phyloP scores from a whole-genome alignment of 1,284 basidiomycete species.

The Puccinia novopanici region DNA sequence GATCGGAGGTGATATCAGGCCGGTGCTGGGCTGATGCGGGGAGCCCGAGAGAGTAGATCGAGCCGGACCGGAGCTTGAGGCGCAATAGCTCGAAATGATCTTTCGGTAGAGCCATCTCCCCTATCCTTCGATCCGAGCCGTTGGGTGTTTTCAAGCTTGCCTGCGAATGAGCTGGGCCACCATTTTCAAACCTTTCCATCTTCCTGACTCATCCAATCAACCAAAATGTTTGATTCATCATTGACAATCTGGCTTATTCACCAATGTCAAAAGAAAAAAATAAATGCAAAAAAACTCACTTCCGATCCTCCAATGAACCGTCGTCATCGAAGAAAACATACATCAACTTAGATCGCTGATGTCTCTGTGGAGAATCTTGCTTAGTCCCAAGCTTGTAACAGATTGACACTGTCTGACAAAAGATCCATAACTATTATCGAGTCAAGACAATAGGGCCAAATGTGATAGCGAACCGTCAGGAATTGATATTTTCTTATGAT shows the following conservation, averaged over 20 bases:
- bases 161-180: neutral
- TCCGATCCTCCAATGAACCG: neutral
- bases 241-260: neutral
- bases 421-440: constrained; percentile 16
- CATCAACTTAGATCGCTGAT: constrained; percentile 6
- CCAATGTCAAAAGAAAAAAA: neutral
- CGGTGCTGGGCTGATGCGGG: neutral
- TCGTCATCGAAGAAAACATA: constrained; percentile 19
- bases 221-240: neutral
- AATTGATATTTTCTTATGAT: neutral
- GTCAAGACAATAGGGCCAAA: constrained; percentile 1
- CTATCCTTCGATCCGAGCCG: constrained; percentile 20
- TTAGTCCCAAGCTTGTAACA: neutral
- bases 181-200: constrained; percentile 10
- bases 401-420: constrained; percentile 14
- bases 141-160: neutral
- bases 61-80: neutral
- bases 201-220: constrained; percentile 1
- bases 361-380: neutral
- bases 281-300: constrained; percentile 1
- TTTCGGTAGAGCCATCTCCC: constrained; percentile 7
- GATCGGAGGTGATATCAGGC: neutral
- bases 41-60: constrained; percentile 6
- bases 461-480: neutral
- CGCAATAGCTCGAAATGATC: constrained; percentile 29